These are phyloP conservation scores for Sextonia rubra DNA, from an alignment of 164 flowering plant species.

Conservation along the genomic window DNA sequence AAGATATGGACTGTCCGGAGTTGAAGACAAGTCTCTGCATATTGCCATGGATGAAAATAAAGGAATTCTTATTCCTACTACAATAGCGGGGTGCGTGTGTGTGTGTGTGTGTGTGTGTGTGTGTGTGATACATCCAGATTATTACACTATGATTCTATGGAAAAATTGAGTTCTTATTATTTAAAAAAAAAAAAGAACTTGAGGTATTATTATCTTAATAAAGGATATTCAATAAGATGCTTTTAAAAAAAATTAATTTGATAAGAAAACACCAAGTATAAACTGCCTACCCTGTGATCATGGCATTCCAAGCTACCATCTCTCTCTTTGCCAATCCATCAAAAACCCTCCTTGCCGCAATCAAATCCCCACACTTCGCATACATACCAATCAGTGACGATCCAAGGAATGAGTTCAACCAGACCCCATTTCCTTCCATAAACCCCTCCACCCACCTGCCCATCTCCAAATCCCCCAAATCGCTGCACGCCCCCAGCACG, in stretches of 20 bases:
- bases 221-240: not conserved
- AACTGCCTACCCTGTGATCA: conserved; percentile 52
- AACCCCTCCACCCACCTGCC: conserved; percentile 39
- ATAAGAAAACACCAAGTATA: not conserved
- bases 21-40: not conserved
- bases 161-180: not conserved
- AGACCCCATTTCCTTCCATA: conserved; percentile 19
- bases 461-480: conserved; percentile 33
- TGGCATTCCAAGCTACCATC: conserved; percentile 64
- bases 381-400: conserved; percentile 68
- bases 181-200: too few relatives aligned
- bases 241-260: too few relatives aligned
- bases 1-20: too few relatives aligned
- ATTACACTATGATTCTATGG: not conserved
- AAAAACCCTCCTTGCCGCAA: conserved; percentile 55
- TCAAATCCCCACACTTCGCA: conserved; percentile 63
- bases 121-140: not conserved
- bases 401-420: conserved; percentile 37
- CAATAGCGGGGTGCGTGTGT: not conserved
- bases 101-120: not conserved
- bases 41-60: too few relatives aligned
- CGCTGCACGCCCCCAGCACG: conserved; percentile 45
- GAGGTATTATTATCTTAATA: not conserved
- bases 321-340: conserved; percentile 44
- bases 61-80: too few relatives aligned